Evolutionary conservation across 1,284 basidiomycete species (phyloP).

Genomic region (Volvariella surrecta): DNA sequence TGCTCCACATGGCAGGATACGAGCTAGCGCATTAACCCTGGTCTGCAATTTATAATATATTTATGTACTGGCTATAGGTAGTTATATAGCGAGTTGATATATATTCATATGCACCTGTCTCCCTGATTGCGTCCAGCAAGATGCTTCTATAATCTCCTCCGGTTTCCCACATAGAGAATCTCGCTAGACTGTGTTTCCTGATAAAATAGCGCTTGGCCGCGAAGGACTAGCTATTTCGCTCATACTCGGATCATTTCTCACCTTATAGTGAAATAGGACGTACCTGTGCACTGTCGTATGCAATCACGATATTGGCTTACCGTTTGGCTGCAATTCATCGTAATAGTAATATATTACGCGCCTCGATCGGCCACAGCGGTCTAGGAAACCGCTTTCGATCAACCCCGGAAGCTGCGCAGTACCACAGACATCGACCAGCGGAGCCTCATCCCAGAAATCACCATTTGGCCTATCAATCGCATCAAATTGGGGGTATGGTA

Average conservation of each 20-base stretch:
- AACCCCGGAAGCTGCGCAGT: conserved; percentile 29
- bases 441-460: conserved; percentile 45
- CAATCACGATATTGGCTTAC: conserved; percentile 55
- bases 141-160: conserved; percentile 44
- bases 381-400: conserved; percentile 45
- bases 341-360: conserved; percentile 40
- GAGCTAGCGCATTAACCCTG: not conserved
- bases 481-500: conserved; percentile 46
- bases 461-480: conserved; percentile 37
- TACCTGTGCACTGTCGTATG: conserved; percentile 47
- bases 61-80: not conserved
- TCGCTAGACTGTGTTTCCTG: conserved; percentile 31
- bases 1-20: conserved; percentile 34
- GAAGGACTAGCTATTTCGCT: conserved; percentile 41
- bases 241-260: conserved; percentile 10
- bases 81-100: not conserved
- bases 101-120: conserved; percentile 24
- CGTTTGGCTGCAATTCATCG: conserved; percentile 62
- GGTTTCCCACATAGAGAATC: conserved; percentile 52
- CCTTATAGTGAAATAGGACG: conserved; percentile 25
- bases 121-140: conserved; percentile 40
- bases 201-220: conserved; percentile 50
- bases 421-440: conserved; percentile 49
- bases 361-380: conserved; percentile 39
- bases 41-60: not conserved